Conservation (phyloP, 352 stramenopile species). For the Peronospora tabacina region DNA sequence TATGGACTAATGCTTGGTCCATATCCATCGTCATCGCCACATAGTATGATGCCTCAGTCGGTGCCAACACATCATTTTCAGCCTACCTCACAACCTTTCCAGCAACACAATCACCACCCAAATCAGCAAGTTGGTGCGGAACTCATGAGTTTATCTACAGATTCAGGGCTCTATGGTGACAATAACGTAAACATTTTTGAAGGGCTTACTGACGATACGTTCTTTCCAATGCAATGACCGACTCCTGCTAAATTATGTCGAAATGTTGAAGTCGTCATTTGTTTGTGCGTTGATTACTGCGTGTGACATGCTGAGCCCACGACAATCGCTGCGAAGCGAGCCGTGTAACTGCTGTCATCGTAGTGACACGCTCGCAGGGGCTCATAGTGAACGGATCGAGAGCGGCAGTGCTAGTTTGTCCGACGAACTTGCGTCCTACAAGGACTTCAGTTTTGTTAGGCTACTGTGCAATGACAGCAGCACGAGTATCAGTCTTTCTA, state of each 20-base stretch:
- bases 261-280: conserved; percentile 25
- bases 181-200: conserved; percentile 65
- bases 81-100: conserved; percentile 20
- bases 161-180: conserved; percentile 41
- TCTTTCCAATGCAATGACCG: conserved; percentile 63
- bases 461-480: conserved; percentile 20
- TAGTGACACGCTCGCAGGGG: conserved; percentile 33
- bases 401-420: conserved; percentile 39
- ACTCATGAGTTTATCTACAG: conserved; percentile 18
- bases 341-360: conserved; percentile 51
- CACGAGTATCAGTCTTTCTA: conserved; percentile 47
- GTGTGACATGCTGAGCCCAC: conserved; percentile 23
- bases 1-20: conserved; percentile 16
- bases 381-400: conserved; percentile 41
- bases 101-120: conserved; percentile 29
- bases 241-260: conserved; percentile 12
- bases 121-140: conserved; percentile 18
- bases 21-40: conserved; percentile 13
- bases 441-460: conserved; percentile 58
- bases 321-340: conserved; percentile 43
- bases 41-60: conserved; percentile 26
- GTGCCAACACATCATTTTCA: conserved; percentile 26
- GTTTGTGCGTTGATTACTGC: conserved; percentile 26
- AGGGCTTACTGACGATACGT: conserved; percentile 60
- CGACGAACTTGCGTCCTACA: conserved; percentile 48